Conservation (phyloP, 305 asterid genomes). For the Fraxinus albicans region DNA sequence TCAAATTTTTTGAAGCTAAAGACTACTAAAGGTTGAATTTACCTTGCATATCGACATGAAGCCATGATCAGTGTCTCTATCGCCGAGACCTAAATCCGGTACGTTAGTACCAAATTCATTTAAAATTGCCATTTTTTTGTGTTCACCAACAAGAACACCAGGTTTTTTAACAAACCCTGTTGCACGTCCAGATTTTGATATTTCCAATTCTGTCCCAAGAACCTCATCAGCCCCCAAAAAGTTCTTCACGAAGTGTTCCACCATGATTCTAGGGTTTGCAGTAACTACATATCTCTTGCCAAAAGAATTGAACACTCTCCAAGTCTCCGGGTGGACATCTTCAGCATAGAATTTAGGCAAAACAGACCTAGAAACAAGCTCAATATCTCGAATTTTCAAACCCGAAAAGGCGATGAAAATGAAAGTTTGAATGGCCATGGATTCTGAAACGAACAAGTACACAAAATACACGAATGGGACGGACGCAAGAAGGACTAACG, state of each 20-base stretch:
- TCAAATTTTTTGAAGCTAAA: neutral
- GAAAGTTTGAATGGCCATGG: slow-evolving; percentile 44
- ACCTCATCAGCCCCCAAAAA: slow-evolving; percentile 77
- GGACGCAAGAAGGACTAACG: slow-evolving; percentile 47
- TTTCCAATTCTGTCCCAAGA: slow-evolving; percentile 68
- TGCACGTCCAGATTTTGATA: slow-evolving; percentile 65
- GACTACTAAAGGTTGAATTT: neutral
- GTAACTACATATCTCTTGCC: slow-evolving; percentile 68
- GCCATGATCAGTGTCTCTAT: slow-evolving; percentile 68
- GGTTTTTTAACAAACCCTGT: slow-evolving; percentile 77
- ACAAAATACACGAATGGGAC: slow-evolving; percentile 55
- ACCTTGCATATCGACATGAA: slow-evolving; percentile 95
- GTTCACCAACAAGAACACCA: slow-evolving; percentile 74
- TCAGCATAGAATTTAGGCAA: slow-evolving; percentile 78
- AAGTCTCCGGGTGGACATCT: slow-evolving; percentile 67
- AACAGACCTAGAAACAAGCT: slow-evolving; percentile 74
- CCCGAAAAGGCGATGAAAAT: slow-evolving; percentile 64
- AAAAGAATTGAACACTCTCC: slow-evolving; percentile 72
- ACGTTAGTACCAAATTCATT: slow-evolving; percentile 51
- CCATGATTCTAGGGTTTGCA: slow-evolving; percentile 76
- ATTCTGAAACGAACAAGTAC: slow-evolving; percentile 58
- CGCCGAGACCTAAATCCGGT: slow-evolving; percentile 89
- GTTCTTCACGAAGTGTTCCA: slow-evolving; percentile 60
- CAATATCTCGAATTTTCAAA: slow-evolving; percentile 62
- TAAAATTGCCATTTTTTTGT: slow-evolving; percentile 50